Evolutionary conservation across 495 filamentous ascomycete genomes (phyloP).

Genomic region (Daldinia vernicosa): DNA sequence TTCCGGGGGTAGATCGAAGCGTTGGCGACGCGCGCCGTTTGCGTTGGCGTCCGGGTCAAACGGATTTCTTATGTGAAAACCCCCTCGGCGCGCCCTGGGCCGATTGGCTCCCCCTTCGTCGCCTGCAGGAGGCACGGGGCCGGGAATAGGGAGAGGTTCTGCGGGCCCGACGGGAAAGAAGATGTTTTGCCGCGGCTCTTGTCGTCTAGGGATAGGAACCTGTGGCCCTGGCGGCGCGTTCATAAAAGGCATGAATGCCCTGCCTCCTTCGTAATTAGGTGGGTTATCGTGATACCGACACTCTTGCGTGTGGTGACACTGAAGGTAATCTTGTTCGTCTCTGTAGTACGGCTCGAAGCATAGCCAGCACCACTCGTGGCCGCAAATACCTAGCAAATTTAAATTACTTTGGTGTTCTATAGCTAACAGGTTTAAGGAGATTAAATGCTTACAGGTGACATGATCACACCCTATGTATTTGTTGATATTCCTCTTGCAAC

Average conservation of each 20-base stretch:
- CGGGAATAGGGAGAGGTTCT: background rate
- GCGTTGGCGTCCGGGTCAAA: constrained; percentile 13
- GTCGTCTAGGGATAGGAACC: background rate
- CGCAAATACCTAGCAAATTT: constrained; percentile 46
- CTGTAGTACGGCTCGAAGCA: constrained; percentile 50
- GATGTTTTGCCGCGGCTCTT: background rate
- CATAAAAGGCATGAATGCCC: constrained; percentile 33
- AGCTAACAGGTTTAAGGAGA: background rate
- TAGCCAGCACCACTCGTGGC: constrained; percentile 58
- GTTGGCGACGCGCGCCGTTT: background rate
- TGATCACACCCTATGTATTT: constrained; percentile 61
- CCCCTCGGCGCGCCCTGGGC: background rate
- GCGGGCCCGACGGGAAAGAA: background rate
- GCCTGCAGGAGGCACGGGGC: background rate
- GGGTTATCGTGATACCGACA: constrained; percentile 46
- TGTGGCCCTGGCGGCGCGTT: background rate
- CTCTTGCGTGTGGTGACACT: constrained; percentile 46
- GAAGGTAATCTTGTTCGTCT: constrained; percentile 42
- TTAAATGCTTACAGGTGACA: constrained; percentile 52
- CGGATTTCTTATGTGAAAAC: too few species aligned
- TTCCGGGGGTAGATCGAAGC: background rate
- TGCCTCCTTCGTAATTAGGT: constrained; percentile 37
- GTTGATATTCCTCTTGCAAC: constrained; percentile 54
- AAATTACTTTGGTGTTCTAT: constrained; percentile 1
- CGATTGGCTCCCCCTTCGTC: background rate